Evolutionary conservation across 2,329 filamentous ascomycete genomes (phyloP).

Genomic region (Ceratocystis colombiana): DNA sequence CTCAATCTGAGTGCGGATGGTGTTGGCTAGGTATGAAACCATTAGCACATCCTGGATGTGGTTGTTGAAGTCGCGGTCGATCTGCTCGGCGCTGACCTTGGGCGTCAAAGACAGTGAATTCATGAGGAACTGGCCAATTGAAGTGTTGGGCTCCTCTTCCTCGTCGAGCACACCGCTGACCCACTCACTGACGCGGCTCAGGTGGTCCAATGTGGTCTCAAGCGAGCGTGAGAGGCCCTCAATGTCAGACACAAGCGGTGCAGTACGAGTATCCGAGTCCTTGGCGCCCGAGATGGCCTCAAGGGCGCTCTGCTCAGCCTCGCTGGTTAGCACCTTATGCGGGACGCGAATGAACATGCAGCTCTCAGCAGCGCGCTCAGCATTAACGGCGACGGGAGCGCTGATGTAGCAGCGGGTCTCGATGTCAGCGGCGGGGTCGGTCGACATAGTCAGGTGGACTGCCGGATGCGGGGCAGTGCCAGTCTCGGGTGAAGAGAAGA

Average conservation of each 20-base stretch:
- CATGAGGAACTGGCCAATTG: conserved; percentile 88
- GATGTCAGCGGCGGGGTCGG: conserved; percentile 77
- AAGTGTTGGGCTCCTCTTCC: conserved; percentile 78
- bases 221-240: conserved; percentile 78
- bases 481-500: conserved; percentile 93
- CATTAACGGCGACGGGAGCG: conserved; percentile 85
- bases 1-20: conserved; percentile 97
- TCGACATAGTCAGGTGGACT: conserved; percentile 89
- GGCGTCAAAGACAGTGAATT: conserved; percentile 86
- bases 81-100: conserved; percentile 82
- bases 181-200: conserved; percentile 85
- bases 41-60: conserved; percentile 98
- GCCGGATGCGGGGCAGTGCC: conserved; percentile 97
- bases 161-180: conserved; percentile 91
- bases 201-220: conserved; percentile 76
- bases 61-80: conserved; percentile 99
- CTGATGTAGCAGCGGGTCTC: conserved; percentile 91
- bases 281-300: conserved; percentile 77
- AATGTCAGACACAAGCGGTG: conserved; percentile 72
- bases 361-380: conserved; percentile 88
- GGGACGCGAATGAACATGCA: conserved; percentile 97
- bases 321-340: conserved; percentile 83
- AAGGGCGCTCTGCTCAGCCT: conserved; percentile 55
- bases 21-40: conserved; percentile 96
- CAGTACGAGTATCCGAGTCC: conserved; percentile 63